Evolutionary conservation across 176 grass and related monocot genomes (phyloP), one percentile per base, ranked within the genome.

Genomic region (Hordeum vulgare): DNA sequence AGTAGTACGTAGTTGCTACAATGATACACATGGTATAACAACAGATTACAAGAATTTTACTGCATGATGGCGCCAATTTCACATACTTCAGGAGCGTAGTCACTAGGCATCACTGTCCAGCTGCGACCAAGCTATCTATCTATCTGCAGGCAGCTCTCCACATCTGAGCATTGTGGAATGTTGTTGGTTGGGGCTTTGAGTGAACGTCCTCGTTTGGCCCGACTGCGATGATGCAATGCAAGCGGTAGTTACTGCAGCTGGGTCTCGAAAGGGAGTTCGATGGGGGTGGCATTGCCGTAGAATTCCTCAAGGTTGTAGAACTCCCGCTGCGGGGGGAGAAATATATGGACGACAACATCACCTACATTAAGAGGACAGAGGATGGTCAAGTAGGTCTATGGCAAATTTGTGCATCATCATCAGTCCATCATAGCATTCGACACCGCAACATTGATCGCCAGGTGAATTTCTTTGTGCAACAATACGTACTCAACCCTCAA

Each of bases 281-380:
- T 88, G 21, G 83, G 26, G n/a, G 90, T 94, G 6, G 93, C 89
- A 3, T 98, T 94, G 62, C 96, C 96, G 18, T 98, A 98, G 70
- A 98, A 98, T 60, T 98, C 93, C 86, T 98, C 96, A 85, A 98
- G 77, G 66, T 98, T 98, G 69, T 98, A 98, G 77, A 86, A 98
- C 58, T 89, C 86, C 79, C 96, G 84, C 33, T 95, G 96, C 11
- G 93, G 91, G 1, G 93, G 96, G 58, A 92, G 86, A 84, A 98
- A 98, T 92, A 95, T 98, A 88, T 95, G 96, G 21, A 98, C 96
- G 37, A 98, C 93, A n/a, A 98, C 93, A 85, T 98, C 96, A 29
- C 96, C 96, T 98, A 87, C 11, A 56, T 3, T 56, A 86, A 26
- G 37, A 68, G 69, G 18, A 13, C 12, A 49, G 74, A 9, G 20